Evolutionary conservation across 2,329 filamentous ascomycete genomes (phyloP).

Genomic region (Zarea fungicola): DNA sequence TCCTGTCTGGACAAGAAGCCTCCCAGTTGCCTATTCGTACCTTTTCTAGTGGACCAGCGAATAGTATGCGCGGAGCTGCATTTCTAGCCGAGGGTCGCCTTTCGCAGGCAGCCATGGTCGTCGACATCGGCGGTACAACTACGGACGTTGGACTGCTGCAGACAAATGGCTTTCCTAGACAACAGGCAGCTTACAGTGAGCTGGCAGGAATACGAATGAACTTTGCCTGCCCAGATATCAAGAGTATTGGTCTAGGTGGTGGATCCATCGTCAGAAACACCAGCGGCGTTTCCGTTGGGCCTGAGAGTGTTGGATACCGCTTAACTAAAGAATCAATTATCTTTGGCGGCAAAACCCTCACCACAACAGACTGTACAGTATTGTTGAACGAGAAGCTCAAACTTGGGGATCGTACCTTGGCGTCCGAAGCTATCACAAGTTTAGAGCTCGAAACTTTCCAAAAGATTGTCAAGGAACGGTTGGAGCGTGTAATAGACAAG

Average conservation of each 20-base stretch:
- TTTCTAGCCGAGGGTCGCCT: constrained; percentile 43
- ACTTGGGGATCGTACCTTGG: constrained; percentile 38
- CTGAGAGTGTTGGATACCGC: constrained; percentile 57
- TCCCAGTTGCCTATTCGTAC: constrained; percentile 54
- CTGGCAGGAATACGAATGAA: constrained; percentile 60
- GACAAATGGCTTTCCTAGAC: constrained; percentile 57
- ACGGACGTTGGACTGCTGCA: constrained; percentile 58
- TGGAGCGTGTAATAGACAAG: constrained; percentile 53
- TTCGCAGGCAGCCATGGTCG: constrained; percentile 47
- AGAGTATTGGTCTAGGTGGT: constrained; percentile 55
- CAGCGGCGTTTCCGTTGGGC: constrained; percentile 45
- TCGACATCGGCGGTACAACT: constrained; percentile 64
- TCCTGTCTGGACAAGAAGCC: constrained; percentile 49
- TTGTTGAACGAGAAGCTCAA: constrained; percentile 26
- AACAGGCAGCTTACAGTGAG: constrained; percentile 57
- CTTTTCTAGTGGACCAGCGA: constrained; percentile 59
- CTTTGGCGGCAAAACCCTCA: constrained; percentile 52
- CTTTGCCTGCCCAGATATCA: constrained; percentile 52
- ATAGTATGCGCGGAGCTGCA: constrained; percentile 58
- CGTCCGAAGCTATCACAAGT: constrained; percentile 25
- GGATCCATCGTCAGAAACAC: constrained; percentile 46
- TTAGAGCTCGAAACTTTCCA: constrained; percentile 34
- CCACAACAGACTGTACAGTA: constrained; percentile 52
- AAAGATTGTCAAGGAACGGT: constrained; percentile 40
- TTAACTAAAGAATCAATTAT: constrained; percentile 48